A percentile compares a stretch with the other conserved stretches of the same genome.
Evolutionary conservation across 805 yeast genomes (phyloP).

Genomic region (Sungouiella blattae): DNA sequence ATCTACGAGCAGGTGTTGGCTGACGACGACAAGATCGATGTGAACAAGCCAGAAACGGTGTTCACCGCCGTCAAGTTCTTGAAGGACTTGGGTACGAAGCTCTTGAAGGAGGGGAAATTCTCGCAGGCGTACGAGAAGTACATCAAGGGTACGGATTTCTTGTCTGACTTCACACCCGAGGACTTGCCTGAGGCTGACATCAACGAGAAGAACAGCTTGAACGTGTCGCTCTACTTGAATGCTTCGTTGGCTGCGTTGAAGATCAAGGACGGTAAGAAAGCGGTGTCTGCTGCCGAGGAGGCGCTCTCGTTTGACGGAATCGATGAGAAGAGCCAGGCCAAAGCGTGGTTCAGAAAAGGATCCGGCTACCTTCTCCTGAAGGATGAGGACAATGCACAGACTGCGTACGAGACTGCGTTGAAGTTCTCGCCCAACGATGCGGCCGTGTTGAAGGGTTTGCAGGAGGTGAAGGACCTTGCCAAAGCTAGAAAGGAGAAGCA

Average conservation of each 20-base stretch:
- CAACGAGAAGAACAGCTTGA: slow-evolving; percentile 47
- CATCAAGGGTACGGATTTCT: slow-evolving; percentile 64
- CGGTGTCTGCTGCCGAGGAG: slow-evolving; percentile 57
- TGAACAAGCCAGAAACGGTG: slow-evolving; percentile 60
- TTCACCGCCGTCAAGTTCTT: slow-evolving; percentile 60
- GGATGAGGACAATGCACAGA: slow-evolving; percentile 68
- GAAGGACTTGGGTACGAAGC: slow-evolving; percentile 74
- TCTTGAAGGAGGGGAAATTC: slow-evolving; percentile 63
- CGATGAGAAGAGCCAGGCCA: slow-evolving; percentile 69
- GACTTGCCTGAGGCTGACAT: slow-evolving; percentile 56
- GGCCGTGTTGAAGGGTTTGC: slow-evolving; percentile 63
- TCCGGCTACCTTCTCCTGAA: slow-evolving; percentile 60
- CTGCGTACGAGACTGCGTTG: slow-evolving; percentile 63
- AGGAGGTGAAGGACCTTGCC: slow-evolving; percentile 51
- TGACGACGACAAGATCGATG: slow-evolving; percentile 67
- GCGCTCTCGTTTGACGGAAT: slow-evolving; percentile 61
- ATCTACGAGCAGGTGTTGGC: slow-evolving; percentile 69
- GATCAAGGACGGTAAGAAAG: slow-evolving; percentile 49
- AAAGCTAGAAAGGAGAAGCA: slow-evolving; percentile 61
- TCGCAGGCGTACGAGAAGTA: slow-evolving; percentile 64
- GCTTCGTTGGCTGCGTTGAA: slow-evolving; percentile 73
- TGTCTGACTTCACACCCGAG: slow-evolving; percentile 72
- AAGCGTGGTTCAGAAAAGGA: slow-evolving; percentile 86
- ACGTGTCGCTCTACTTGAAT: slow-evolving; percentile 65
- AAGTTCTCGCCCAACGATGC: slow-evolving; percentile 65